phyloP scores from a whole-genome alignment of 495 filamentous ascomycete genomes.

The Oleoguttula mirabilis region DNA sequence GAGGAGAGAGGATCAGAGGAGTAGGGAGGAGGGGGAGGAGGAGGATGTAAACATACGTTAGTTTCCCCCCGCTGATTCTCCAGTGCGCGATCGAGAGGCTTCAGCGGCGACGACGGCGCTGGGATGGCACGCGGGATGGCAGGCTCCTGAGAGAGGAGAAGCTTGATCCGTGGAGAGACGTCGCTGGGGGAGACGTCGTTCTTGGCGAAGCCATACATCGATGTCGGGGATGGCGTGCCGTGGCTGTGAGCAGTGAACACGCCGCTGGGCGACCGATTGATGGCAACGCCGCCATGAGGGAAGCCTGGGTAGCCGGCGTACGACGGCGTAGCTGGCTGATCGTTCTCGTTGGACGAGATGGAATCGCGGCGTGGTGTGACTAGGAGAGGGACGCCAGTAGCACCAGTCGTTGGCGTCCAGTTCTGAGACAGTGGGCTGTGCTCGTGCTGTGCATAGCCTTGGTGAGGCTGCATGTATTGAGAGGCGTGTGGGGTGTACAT shows the following conservation, averaged over 20 bases:
- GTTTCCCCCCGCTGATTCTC: slow-evolving; percentile 79
- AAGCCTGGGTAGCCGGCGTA: slow-evolving; percentile 36
- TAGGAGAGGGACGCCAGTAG: slow-evolving; percentile 32
- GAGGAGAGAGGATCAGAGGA: no score
- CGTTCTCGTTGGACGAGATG: slow-evolving; percentile 52
- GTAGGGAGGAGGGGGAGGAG: no score
- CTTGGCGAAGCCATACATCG: slow-evolving; percentile 40
- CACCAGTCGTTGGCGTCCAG: slow-evolving; percentile 29
- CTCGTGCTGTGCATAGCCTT: slow-evolving; percentile 26
- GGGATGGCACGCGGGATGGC: slow-evolving; percentile 81
- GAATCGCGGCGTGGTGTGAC: slow-evolving; percentile 35
- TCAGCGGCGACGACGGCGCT: slow-evolving; percentile 56
- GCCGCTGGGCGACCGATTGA: slow-evolving; percentile 46
- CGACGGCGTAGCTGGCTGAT: slow-evolving; percentile 47
- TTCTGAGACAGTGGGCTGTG: slow-evolving; percentile 28
- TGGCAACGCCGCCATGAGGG: slow-evolving; percentile 40
- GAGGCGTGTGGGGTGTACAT: slow-evolving; percentile 26
- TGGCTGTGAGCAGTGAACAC: slow-evolving; percentile 26
- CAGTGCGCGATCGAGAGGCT: slow-evolving; percentile 78
- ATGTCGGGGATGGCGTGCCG: slow-evolving; percentile 49
- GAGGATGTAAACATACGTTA: no score
- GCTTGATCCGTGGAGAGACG: slow-evolving; percentile 47
- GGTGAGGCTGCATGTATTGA: slow-evolving; percentile 25
- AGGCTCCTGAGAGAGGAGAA: slow-evolving; percentile 60
- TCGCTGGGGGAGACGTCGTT: slow-evolving; percentile 37